These are phyloP conservation scores for Candida qinlingensis DNA, from an alignment of 805 yeast genomes.

Conservation along the genomic window DNA sequence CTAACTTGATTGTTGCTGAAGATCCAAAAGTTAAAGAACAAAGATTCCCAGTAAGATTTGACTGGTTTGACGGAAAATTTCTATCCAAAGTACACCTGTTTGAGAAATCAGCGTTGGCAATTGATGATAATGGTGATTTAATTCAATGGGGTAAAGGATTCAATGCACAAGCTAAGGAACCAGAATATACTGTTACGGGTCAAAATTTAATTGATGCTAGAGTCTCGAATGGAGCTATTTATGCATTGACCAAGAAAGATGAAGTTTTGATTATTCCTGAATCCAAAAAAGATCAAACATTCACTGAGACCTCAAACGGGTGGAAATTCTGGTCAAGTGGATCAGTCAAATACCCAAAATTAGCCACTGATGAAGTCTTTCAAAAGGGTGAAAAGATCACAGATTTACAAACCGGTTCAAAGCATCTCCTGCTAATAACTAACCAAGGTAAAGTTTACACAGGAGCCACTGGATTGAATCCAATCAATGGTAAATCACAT, in stretches of 20 bases:
- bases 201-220: slow-evolving; percentile 38
- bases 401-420: slow-evolving; percentile 54
- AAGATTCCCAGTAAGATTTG: slow-evolving; percentile 53
- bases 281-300: slow-evolving; percentile 8
- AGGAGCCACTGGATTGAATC: slow-evolving; percentile 48
- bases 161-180: slow-evolving; percentile 24
- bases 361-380: slow-evolving; percentile 4
- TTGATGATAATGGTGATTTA: slow-evolving; percentile 64
- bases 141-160: slow-evolving; percentile 61
- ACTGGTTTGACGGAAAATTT: slow-evolving; percentile 55
- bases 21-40: slow-evolving; percentile 28
- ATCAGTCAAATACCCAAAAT: slow-evolving; percentile 1
- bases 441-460: slow-evolving; percentile 56
- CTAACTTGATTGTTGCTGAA: slow-evolving; percentile 29
- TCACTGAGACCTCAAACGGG: not conserved
- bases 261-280: slow-evolving; percentile 33
- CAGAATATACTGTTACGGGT: slow-evolving; percentile 39
- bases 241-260: slow-evolving; percentile 36
- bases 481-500: slow-evolving; percentile 29
- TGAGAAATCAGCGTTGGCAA: slow-evolving; percentile 42
- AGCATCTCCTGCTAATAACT: slow-evolving; percentile 64
- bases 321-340: slow-evolving; percentile 6
- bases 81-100: slow-evolving; percentile 53
- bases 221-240: slow-evolving; percentile 50
- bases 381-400: slow-evolving; percentile 43